Conservation (phyloP, 345 rosid species). For the Brassica juncea region DNA sequence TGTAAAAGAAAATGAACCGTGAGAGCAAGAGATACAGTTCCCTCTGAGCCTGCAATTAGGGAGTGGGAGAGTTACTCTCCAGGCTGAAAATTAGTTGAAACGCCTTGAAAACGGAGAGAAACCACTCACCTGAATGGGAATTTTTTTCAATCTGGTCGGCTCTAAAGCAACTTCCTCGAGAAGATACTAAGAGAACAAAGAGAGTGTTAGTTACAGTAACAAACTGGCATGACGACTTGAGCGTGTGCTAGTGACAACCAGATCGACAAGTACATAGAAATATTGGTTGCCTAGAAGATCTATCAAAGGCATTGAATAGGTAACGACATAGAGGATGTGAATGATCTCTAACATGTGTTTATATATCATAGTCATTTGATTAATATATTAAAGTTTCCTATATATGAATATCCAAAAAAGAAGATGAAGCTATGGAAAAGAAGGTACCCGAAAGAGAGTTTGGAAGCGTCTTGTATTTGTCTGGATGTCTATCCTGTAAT, state of each 20-base stretch:
- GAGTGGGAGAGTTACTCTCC: neutral
- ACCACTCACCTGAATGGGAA: conserved; percentile 73
- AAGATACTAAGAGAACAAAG: conserved; percentile 61
- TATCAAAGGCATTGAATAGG: conserved; percentile 8
- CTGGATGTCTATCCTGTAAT: conserved; percentile 92
- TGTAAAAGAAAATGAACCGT: conserved; percentile 86
- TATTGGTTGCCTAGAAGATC: conserved; percentile 9
- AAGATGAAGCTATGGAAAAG: neutral
- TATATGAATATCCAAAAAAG: conserved; percentile 1
- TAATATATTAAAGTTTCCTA: neutral
- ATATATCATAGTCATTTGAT: neutral
- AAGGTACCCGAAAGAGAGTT: conserved; percentile 67
- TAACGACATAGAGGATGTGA: neutral
- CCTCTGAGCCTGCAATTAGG: conserved; percentile 69
- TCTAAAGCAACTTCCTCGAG: conserved; percentile 86
- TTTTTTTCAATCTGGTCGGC: conserved; percentile 59
- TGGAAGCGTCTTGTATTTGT: conserved; percentile 81
- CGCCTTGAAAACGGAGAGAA: neutral
- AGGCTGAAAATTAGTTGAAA: conserved; percentile 10
- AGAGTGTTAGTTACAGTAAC: conserved; percentile 13
- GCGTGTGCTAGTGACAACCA: neutral
- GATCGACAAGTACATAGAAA: neutral
- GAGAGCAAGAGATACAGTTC: conserved; percentile 83
- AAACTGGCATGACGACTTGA: neutral
- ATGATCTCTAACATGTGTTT: conserved; percentile 1